Conservation (phyloP, 2,329 filamentous ascomycete genomes). For the Lizonia empirigonia region DNA sequence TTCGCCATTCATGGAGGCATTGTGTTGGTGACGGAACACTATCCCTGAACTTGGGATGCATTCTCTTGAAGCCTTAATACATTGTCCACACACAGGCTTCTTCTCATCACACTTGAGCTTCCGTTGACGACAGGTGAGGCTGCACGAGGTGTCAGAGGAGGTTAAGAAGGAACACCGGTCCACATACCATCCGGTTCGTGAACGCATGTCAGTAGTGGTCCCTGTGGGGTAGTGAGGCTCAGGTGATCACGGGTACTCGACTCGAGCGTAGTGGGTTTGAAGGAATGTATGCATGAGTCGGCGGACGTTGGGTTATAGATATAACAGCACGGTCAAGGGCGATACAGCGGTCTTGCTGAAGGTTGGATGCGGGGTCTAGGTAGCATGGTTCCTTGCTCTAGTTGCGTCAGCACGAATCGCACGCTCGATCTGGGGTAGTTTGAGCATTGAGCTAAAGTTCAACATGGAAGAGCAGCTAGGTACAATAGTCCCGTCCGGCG, state of each 20-base stretch:
- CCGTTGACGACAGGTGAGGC: constrained; percentile 61
- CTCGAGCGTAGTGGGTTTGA: constrained; percentile 32
- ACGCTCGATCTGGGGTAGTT: constrained; percentile 37
- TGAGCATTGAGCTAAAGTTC: constrained; percentile 22
- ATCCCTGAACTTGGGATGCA: constrained; percentile 67
- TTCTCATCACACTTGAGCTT: constrained; percentile 71
- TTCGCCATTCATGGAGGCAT: constrained; percentile 68
- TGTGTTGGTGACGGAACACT: constrained; percentile 71
- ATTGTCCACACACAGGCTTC: constrained; percentile 66
- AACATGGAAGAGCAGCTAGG: constrained; percentile 23
- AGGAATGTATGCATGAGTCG: constrained; percentile 31
- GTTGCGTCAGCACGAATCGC: constrained; percentile 40
- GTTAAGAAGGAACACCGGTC: constrained; percentile 4
- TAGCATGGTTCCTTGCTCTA: constrained; percentile 39
- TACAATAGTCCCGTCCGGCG: constrained; percentile 21
- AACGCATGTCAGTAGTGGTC: constrained; percentile 39
- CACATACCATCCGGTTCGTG: constrained; percentile 49
- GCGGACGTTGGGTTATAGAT: constrained; percentile 36
- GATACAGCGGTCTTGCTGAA: constrained; percentile 29
- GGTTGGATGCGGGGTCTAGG: constrained; percentile 44
- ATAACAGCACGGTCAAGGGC: constrained; percentile 34
- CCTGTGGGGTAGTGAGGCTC: constrained; percentile 23
- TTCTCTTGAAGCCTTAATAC: constrained; percentile 64
- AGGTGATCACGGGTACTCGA: constrained; percentile 23
- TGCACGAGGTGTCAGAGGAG: constrained; percentile 23